These are phyloP conservation scores for Rhizopus delemar DNA, from an alignment of 371 early-diverging fungal genomes.

Conservation along the genomic window DNA sequence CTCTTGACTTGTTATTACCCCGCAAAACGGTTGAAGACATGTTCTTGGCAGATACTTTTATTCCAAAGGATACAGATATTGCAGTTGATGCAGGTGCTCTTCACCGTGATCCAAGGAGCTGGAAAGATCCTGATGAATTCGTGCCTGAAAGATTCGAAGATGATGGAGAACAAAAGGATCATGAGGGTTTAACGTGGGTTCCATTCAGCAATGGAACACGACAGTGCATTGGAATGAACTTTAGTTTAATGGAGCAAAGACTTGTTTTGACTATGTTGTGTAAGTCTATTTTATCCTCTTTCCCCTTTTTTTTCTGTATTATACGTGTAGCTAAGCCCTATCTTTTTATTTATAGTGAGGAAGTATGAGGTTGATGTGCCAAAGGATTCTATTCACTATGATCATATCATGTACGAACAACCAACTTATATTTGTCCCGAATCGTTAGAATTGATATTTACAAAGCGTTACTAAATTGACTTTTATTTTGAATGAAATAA, in stretches of 20 bases:
- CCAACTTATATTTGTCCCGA: constrained; percentile 17
- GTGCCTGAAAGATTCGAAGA: constrained; percentile 27
- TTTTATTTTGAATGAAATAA: no score
- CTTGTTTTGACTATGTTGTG: constrained; percentile 31
- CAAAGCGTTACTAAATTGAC: constrained; percentile 15
- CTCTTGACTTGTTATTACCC: constrained; percentile 19
- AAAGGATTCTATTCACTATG: constrained; percentile 25
- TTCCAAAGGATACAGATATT: constrained; percentile 46
- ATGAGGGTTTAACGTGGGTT: constrained; percentile 21
- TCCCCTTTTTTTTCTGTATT: no score
- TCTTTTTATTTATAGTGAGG: constrained; percentile 21
- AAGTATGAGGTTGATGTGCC: constrained; percentile 30
- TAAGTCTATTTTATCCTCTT: constrained; percentile 9
- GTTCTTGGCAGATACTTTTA: constrained; percentile 28
- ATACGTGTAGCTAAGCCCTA: constrained; percentile 1
- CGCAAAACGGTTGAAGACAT: constrained; percentile 27
- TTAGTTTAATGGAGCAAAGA: constrained; percentile 32
- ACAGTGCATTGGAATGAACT: constrained; percentile 38
- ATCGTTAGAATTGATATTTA: constrained; percentile 15
- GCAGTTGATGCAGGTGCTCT: constrained; percentile 34
- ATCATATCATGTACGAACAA: constrained; percentile 17
- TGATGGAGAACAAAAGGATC: constrained; percentile 6
- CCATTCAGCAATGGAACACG: constrained; percentile 38
- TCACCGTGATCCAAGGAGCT: constrained; percentile 28
- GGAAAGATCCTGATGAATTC: constrained; percentile 27